Base-by-base conservation (phyloP, 1,284 basidiomycete species). In the Austroboletus niveus region DNA sequence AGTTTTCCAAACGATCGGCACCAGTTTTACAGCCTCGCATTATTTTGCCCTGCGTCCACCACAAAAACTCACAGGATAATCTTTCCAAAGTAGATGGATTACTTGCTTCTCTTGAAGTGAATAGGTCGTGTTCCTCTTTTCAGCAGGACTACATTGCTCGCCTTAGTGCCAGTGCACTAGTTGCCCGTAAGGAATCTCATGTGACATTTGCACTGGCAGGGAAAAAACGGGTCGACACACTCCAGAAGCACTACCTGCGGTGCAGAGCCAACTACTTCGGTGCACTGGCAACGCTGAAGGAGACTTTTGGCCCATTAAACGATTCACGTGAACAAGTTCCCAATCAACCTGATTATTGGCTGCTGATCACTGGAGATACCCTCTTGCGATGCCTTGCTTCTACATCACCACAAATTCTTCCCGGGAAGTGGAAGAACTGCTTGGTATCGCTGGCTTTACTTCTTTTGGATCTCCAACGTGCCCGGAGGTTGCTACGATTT, bases 391-490 rank as follows among this genome's bases (percentile, higher is more conserved):
- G 45, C 8, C 48, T 69, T 29, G 56, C 63, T 4, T 61, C 57
- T 30, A 52, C 46, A 2, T 54, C 46, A 3, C 20, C 8, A 4
- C 40, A 27, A 12, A 8, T 10, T 17, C 49, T 60, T 11, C 35
- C 55, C 2, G 20, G 34, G 0, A 24, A 46, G 12, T 76, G 73
- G 75, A 48, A 49, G 27, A 20, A 49, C 0, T 49, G 40, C n/a
- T 48, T 77, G 2, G 52, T 56, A 1, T n/a, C 34, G 5, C 55
- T 72, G 14, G 74, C 69, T 3, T 49, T 59, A 30, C 47, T 57
- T 1, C 40, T 72, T 29, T 49, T 74, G 5, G 52, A 43, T 9
- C 62, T 66, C 29, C 75, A 76, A 45, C 67, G 41, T 17, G 5
- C 41, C n/a, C 41, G 24, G 27, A 42, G 41, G 15, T n/a, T n/a